phyloP scores from a whole-genome alignment of 169 alveolate genomes.

The Theileria luwenshuni region DNA sequence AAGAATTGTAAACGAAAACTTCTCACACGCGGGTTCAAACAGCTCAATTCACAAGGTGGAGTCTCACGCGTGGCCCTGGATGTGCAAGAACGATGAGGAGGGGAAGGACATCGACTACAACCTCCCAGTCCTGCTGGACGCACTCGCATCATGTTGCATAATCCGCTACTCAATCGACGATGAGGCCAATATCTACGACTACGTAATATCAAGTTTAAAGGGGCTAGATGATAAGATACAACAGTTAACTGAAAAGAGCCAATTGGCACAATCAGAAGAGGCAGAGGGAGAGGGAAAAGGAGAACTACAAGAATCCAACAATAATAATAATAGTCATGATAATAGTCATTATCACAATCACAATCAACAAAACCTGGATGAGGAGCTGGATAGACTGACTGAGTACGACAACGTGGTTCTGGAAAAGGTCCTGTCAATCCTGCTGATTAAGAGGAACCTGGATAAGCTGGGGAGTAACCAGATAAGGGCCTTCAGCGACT shows the following conservation, averaged over 20 bases:
- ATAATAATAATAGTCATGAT: neutral
- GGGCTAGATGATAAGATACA: neutral
- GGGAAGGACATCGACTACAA: neutral
- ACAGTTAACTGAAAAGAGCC: neutral
- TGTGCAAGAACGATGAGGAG: slow-evolving; percentile 18
- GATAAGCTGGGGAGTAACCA: slow-evolving; percentile 38
- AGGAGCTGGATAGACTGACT: neutral
- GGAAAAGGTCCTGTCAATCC: slow-evolving; percentile 27
- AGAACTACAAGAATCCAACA: neutral
- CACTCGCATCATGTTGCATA: slow-evolving; percentile 29
- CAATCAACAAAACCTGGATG: neutral
- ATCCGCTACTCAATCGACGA: slow-evolving; percentile 46
- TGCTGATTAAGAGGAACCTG: slow-evolving; percentile 43
- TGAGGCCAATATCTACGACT: slow-evolving; percentile 40
- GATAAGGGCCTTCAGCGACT: slow-evolving; percentile 59
- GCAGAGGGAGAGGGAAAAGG: neutral
- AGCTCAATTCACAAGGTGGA: slow-evolving; percentile 54
- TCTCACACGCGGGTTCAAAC: neutral
- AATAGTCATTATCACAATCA: too few species aligned
- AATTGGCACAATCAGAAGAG: too few species aligned
- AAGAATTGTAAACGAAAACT: neutral
- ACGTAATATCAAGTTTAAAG: slow-evolving; percentile 35
- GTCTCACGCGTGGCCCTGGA: slow-evolving; percentile 68
- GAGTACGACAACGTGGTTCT: slow-evolving; percentile 37
- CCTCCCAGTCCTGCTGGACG: slow-evolving; percentile 46